These are phyloP conservation scores for Boletus pseudopeckii DNA, from an alignment of 768 basidiomycete genomes.

Conservation along the genomic window DNA sequence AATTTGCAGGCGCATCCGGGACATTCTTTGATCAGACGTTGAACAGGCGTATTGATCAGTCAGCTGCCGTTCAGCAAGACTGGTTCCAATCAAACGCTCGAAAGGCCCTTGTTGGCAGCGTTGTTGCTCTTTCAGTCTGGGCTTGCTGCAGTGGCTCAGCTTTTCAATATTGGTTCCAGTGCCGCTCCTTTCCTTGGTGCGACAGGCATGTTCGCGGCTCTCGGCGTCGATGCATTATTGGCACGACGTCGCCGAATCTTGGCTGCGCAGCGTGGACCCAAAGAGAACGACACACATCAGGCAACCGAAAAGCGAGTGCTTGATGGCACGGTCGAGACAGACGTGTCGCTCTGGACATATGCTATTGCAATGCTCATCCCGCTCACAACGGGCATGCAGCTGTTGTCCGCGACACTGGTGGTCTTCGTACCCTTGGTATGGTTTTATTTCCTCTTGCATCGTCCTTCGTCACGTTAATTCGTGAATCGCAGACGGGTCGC, in stretches of 20 bases:
- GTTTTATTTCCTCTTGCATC: background rate
- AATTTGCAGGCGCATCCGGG: background rate
- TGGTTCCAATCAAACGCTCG: slow-evolving; percentile 37
- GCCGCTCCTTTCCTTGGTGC: slow-evolving; percentile 68
- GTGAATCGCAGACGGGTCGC: slow-evolving; percentile 64
- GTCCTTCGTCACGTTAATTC: slow-evolving; percentile 1
- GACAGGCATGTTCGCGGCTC: slow-evolving; percentile 51
- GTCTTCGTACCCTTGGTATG: slow-evolving; percentile 87
- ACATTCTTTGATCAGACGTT: background rate
- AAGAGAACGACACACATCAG: slow-evolving; percentile 2
- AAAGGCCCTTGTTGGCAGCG: slow-evolving; percentile 60
- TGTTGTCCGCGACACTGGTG: slow-evolving; percentile 62
- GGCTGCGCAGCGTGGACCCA: background rate
- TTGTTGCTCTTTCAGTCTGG: slow-evolving; percentile 58
- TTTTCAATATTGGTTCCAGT: slow-evolving; percentile 69
- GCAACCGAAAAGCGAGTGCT: background rate
- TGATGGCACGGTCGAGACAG: slow-evolving; percentile 19
- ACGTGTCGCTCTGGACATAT: slow-evolving; percentile 60
- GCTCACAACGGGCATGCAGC: slow-evolving; percentile 53
- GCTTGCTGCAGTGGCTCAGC: slow-evolving; percentile 57
- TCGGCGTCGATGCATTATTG: slow-evolving; percentile 51
- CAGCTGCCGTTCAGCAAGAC: slow-evolving; percentile 51
- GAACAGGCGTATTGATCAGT: slow-evolving; percentile 55
- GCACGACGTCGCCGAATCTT: slow-evolving; percentile 21
- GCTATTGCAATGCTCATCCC: slow-evolving; percentile 55